Evolutionary conservation across 2,329 filamentous ascomycete species (phyloP), one percentile per base, ranked within the genome.

Genomic region (Ceratocystis alfenasii): DNA sequence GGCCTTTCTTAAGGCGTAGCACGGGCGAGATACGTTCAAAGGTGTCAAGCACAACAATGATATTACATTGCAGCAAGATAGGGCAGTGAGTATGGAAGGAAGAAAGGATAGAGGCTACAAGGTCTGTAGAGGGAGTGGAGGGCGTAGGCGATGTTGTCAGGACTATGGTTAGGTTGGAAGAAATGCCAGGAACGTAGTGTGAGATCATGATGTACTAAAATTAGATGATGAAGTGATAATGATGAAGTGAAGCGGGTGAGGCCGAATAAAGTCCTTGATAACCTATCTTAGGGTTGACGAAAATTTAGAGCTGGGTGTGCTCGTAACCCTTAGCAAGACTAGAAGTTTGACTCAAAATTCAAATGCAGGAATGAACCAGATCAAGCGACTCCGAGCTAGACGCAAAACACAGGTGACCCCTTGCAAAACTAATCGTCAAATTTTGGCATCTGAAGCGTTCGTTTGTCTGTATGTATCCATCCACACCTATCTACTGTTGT

Each of bases 141-240:
- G 81, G 81, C 0, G 81, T 83, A 0, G 81, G 77, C 1, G 81
- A 83, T 0, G 81, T 83, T 1, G 81, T 83, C 69, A 83, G 76
- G 61, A 83, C 76, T 20, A 75, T 70, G 0, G 74, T 75, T 25
- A 72, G 30, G 50, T 62, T 30, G 17, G 53, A 57, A 17, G 25
- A 25, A 33, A 57, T 5, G 33, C 2, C 8, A 36, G 33, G 33
- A 36, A 10, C 33, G 33, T 10, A 36, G 33, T 36, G 33, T 36
- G 33, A 12, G 3, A 3, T 36, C 33, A 36, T 36, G 33, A 36
- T 36, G 33, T 36, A 36, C 33, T 12, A 12, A 3, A 12, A 36
- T 3, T 10, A 10, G 2, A 36, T 36, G 33, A 36, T 36, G 33
- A 12, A 12, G 33, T 36, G 33, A 12, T 3, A 10, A 20, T 57